These are phyloP conservation scores for Kregervanrija delftensis DNA, from an alignment of 805 yeast genomes.

Conservation along the genomic window DNA sequence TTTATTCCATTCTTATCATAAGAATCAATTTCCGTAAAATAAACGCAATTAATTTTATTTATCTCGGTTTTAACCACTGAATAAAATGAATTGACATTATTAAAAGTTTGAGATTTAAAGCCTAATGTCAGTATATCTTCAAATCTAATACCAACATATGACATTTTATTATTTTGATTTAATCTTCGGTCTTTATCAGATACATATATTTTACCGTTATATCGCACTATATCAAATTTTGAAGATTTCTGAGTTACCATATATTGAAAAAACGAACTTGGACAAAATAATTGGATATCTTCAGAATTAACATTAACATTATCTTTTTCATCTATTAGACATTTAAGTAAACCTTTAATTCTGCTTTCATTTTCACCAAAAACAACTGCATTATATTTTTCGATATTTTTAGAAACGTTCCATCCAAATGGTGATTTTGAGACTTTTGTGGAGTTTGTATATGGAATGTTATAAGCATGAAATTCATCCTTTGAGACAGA, in stretches of 20 bases:
- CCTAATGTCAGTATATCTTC: slow-evolving; percentile 13
- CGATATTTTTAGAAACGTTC: too few species aligned
- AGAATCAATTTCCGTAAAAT: slow-evolving; percentile 12
- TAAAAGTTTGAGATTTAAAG: slow-evolving; percentile 5
- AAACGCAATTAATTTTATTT: slow-evolving; percentile 5
- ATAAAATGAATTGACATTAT: slow-evolving; percentile 8
- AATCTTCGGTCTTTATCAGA: slow-evolving; percentile 9
- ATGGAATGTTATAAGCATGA: too few species aligned
- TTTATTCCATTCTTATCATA: neutral
- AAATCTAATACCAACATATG: slow-evolving; percentile 15
- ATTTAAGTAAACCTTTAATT: too few species aligned
- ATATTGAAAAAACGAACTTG: slow-evolving; percentile 12
- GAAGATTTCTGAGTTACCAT: slow-evolving; percentile 4
- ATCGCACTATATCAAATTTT: slow-evolving; percentile 5
- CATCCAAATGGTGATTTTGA: too few species aligned
- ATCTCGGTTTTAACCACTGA: slow-evolving; percentile 4
- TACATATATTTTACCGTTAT: slow-evolving; percentile 4
- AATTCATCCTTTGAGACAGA: too few species aligned
- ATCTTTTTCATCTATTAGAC: too few species aligned
- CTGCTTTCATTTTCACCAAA: too few species aligned
- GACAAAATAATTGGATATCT: slow-evolving; percentile 4
- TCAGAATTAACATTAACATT: too few species aligned
- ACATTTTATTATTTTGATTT: slow-evolving; percentile 7
- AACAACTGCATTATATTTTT: too few species aligned
- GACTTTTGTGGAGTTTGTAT: too few species aligned